Base-by-base conservation (phyloP, 441 rosid genomes). In the Gossypium gossypioides region DNA sequence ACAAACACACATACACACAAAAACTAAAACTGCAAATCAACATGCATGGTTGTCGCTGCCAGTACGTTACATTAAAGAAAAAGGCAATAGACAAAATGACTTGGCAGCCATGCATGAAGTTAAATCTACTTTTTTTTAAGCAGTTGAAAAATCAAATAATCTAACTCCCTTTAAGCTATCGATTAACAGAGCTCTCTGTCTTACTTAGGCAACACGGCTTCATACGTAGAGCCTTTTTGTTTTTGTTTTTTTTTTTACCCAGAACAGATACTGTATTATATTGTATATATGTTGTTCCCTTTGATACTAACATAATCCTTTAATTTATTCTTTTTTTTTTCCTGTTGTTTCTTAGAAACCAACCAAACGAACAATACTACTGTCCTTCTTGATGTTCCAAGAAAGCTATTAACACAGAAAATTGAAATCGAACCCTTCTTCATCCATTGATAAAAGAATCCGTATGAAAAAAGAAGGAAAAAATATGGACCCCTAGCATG, bases 41-140 rank as follows among this genome's bases (percentile, higher is more conserved):
- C 37, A 32, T 32, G 37, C 37, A 32, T 32, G 37, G 37, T 32
- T 32, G 37, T 27, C 40, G 56, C 63, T 74, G 44, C 37, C 7
- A 32, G 51, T 27, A 58, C 40, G 50, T 27, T 42, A 58, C 22
- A 24, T 70, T 1, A 16, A n/a, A 27, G 52, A 51, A 57, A 58
- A 58, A 3, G 42, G 6, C 46, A 32, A 29, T 22, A 2, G 72
- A 65, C 82, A 72, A 66, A 69, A 55, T 54, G 61, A 34, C 55
- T 52, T 68, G 85, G 82, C 79, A 75, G 52, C 76, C 85, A 79
- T 86, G 89, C 83, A 71, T 34, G 68, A 27, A 72, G 58, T 34
- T 13, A 15, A 4, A 8, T 10, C 16, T 6, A 21, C 25, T 27
- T 21, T 66, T 44, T 66, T 15, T 18, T 2, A 2, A 64, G 4